Evolutionary conservation across 1,284 basidiomycete genomes (phyloP).

Genomic region (Bjerkandera adusta): DNA sequence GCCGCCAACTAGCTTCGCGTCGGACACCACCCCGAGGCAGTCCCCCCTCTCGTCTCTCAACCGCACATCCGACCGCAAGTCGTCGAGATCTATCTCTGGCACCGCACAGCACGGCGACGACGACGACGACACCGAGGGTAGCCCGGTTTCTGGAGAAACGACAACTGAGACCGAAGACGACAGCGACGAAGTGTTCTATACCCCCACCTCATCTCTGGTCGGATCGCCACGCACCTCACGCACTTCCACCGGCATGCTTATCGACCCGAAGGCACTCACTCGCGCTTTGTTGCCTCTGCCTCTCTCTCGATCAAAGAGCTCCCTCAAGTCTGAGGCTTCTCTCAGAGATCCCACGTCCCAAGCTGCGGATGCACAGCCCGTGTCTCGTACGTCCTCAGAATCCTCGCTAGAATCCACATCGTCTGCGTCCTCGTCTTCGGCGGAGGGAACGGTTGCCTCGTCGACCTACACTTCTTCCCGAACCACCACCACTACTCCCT

Average conservation of each 20-base stretch:
- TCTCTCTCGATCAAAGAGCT: conserved; percentile 19
- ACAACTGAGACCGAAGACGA: conserved; percentile 32
- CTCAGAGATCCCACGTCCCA: conserved; percentile 10
- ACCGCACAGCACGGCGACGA: conserved; percentile 21
- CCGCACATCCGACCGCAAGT: conserved; percentile 14
- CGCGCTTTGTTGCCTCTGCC: conserved; percentile 24
- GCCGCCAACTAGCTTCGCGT: conserved; percentile 16
- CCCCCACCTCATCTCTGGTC: conserved; percentile 39
- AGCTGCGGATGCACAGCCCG: conserved; percentile 18
- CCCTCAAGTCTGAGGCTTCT: conserved; percentile 8
- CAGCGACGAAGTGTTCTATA: conserved; percentile 46
- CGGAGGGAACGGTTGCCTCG: conserved; percentile 27
- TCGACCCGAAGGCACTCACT: conserved; percentile 28
- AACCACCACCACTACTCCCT: conserved; percentile 25
- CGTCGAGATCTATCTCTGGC: conserved; percentile 13
- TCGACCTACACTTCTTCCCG: conserved; percentile 30
- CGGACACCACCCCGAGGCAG: conserved; percentile 16
- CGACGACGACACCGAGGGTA: conserved; percentile 26
- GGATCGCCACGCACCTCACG: conserved; percentile 43
- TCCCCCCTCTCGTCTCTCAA: conserved; percentile 14
- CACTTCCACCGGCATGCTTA: conserved; percentile 32
- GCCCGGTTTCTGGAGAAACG: conserved; percentile 5
- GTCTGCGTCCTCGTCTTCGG: conserved; percentile 38
- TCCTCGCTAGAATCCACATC: conserved; percentile 34
- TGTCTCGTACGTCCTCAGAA: conserved; percentile 25